Evolutionary conservation across 2,329 filamentous ascomycete genomes (phyloP), one percentile per base, ranked within the genome.

Genomic region (Calonectria montana): DNA sequence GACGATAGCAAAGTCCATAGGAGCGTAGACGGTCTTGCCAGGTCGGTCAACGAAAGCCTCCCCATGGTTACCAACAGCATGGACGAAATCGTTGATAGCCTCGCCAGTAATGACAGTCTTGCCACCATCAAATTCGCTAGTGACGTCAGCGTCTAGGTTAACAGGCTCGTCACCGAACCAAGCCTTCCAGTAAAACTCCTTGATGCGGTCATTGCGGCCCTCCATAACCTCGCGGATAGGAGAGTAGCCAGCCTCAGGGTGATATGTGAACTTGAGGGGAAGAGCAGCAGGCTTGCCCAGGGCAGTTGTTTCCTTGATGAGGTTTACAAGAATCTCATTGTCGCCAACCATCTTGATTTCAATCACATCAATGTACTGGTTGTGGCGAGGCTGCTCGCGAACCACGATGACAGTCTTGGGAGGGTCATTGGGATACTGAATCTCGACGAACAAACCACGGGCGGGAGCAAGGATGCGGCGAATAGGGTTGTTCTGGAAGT

Each of bases 1-100:
- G n/a, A 98, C 96, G 76, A 98, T 98, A 76, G 96, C 96, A 80
- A 98, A 99, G 84, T 99, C 97, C 97, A 99, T 99, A 37, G 97
- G 97, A 9, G 97, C 97, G 78, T 93, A 96, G 75, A 98, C 94
- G 74, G 94, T 92, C 87, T 98, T 98, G 77, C 95, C 96, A 53
- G 96, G 96, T 59, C 96, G 91, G 80, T 98, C 96, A 65, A 99
- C 96, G 78, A 99, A 99, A 9, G 97, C 96, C 83, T 99, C 97
- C 43, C 96, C 96, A 16, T 94, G 98, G 86, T 99, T 99, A 75
- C 97, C 97, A 76, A 99, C 97, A 55, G 97, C 96, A 82, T 99
- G 96, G n/a, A 98, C 95, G 78, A 99, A 99, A 86, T 99, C 96
- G 74, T 97, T 97, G 86, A 99, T 98, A 74, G 94, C 96, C 82